Conservation (phyloP, 768 basidiomycete genomes). For the Suillus bovinus region DNA sequence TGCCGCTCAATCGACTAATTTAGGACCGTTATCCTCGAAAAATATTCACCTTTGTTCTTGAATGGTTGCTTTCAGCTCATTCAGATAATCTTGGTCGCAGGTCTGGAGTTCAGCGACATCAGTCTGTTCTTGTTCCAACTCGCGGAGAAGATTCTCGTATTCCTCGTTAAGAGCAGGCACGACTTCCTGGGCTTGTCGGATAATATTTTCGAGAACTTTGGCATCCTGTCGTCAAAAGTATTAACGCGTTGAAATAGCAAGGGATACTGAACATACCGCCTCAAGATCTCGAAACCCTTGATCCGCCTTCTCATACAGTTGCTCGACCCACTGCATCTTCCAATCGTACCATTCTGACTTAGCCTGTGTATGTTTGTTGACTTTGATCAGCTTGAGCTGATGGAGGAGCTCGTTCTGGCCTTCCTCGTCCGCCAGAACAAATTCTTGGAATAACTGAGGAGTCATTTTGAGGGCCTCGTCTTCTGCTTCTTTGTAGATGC, state of each 20-base stretch:
- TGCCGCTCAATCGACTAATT: conserved; percentile 11
- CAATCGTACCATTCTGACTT: conserved; percentile 88
- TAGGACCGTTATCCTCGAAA: conserved; percentile 1
- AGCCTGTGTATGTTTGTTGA: conserved; percentile 64
- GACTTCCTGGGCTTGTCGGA: conserved; percentile 49
- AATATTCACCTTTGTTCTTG: conserved; percentile 72
- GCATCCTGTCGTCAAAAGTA: conserved; percentile 54
- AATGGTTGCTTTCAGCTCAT: conserved; percentile 73
- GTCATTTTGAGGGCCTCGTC: conserved; percentile 73
- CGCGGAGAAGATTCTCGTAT: conserved; percentile 62
- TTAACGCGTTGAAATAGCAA: conserved; percentile 5
- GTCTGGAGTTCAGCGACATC: conserved; percentile 76
- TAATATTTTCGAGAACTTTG: conserved; percentile 54
- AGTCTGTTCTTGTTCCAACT: conserved; percentile 64
- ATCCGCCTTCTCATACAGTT: conserved; percentile 62
- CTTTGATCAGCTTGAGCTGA: conserved; percentile 78
- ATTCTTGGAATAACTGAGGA: conserved; percentile 76
- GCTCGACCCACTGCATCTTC: conserved; percentile 80
- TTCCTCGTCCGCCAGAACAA: conserved; percentile 65
- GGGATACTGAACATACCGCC: conserved; percentile 38
- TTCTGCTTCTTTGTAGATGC: conserved; percentile 66
- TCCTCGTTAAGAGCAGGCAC: conserved; percentile 66
- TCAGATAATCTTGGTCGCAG: conserved; percentile 74
- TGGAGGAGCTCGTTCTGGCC: conserved; percentile 70
- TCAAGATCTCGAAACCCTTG: conserved; percentile 61